Conservation (phyloP, 2,329 filamentous ascomycete species). For the Colletotrichum australisinense region DNA sequence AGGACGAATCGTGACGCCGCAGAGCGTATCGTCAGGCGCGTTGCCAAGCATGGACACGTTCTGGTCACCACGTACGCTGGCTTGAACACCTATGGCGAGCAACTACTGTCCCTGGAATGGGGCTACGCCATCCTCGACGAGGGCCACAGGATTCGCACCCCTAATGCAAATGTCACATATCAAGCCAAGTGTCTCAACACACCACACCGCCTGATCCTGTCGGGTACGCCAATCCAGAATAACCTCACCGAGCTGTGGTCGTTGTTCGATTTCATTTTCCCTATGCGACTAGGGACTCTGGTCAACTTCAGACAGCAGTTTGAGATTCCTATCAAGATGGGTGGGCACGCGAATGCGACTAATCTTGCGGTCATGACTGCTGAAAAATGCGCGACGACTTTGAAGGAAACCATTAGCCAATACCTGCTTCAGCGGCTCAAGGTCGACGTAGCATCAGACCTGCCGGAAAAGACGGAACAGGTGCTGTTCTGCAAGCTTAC, state of each 20-base stretch:
- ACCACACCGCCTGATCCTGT: slow-evolving; percentile 90
- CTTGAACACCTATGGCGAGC: slow-evolving; percentile 89
- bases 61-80: slow-evolving; percentile 96
- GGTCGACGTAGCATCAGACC: slow-evolving; percentile 89
- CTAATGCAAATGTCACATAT: slow-evolving; percentile 93
- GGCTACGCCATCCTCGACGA: slow-evolving; percentile 95
- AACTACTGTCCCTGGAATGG: slow-evolving; percentile 88
- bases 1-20: slow-evolving; percentile 69
- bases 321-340: slow-evolving; percentile 91
- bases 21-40: slow-evolving; percentile 83
- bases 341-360: slow-evolving; percentile 94
- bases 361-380: slow-evolving; percentile 96
- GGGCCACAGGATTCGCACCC: slow-evolving; percentile 98
- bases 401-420: slow-evolving; percentile 93
- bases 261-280: slow-evolving; percentile 96
- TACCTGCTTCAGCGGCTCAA: slow-evolving; percentile 95
- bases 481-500: slow-evolving; percentile 97
- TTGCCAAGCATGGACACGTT: slow-evolving; percentile 87
- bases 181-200: slow-evolving; percentile 95
- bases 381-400: slow-evolving; percentile 90
- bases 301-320: slow-evolving; percentile 93
- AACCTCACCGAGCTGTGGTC: slow-evolving; percentile 97
- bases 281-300: slow-evolving; percentile 92
- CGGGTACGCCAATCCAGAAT: slow-evolving; percentile 97
- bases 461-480: slow-evolving; percentile 96